Conservation (phyloP, 352 stramenopile species). For the Thalassiosira mediterranea region DNA sequence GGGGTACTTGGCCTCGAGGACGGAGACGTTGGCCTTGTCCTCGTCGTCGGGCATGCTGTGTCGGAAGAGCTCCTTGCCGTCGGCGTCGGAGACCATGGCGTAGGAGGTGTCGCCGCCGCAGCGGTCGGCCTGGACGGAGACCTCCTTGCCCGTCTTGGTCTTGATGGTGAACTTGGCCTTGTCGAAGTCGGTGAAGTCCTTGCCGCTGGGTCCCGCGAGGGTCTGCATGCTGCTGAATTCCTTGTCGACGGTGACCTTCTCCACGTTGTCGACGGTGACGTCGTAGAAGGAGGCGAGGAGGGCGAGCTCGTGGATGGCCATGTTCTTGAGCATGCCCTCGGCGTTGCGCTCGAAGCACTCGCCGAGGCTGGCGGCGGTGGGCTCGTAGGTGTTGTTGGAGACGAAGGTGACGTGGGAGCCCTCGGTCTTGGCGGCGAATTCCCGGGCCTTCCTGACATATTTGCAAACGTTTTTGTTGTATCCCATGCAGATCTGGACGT, state of each 20-base stretch:
- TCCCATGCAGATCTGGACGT: slow-evolving; percentile 78
- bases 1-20: slow-evolving; percentile 72
- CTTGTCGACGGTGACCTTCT: slow-evolving; percentile 78
- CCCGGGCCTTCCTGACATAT: slow-evolving; percentile 73
- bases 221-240: slow-evolving; percentile 81
- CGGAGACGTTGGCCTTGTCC: slow-evolving; percentile 66
- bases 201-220: slow-evolving; percentile 71
- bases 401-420: slow-evolving; percentile 79
- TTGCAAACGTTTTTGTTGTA: slow-evolving; percentile 87
- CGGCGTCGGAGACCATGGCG: slow-evolving; percentile 61
- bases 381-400: slow-evolving; percentile 81
- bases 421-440: slow-evolving; percentile 47
- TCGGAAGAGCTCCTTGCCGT: slow-evolving; percentile 70
- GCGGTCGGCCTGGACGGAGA: slow-evolving; percentile 77
- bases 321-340: slow-evolving; percentile 89
- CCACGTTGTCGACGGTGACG: slow-evolving; percentile 83
- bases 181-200: slow-evolving; percentile 82
- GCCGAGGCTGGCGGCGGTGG: slow-evolving; percentile 71
- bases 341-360: slow-evolving; percentile 87
- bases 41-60: slow-evolving; percentile 82
- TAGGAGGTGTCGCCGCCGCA: slow-evolving; percentile 75
- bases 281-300: slow-evolving; percentile 85
- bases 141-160: slow-evolving; percentile 76
- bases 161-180: slow-evolving; percentile 85
- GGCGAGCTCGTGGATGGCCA: slow-evolving; percentile 86